phyloP scores from a whole-genome alignment of 2,329 filamentous ascomycete species.

The Claviceps spartinae region DNA sequence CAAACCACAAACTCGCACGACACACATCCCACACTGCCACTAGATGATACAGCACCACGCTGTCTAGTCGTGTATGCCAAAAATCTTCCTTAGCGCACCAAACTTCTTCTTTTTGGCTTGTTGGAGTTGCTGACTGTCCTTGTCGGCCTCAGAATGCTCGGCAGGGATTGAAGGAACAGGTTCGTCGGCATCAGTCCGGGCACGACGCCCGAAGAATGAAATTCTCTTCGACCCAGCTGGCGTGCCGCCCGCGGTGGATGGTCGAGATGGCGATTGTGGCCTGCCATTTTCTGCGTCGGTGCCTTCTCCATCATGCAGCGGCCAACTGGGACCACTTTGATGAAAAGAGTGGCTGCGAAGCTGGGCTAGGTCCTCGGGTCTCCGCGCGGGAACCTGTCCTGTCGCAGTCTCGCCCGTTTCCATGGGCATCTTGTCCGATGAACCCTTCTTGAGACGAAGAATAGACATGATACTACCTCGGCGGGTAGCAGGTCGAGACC shows the following conservation, averaged over 20 bases:
- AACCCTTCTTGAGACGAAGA: slow-evolving; percentile 48
- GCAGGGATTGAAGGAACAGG: slow-evolving; percentile 4
- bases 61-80: slow-evolving; percentile 35
- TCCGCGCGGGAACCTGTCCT: slow-evolving; percentile 47
- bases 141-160: neutral
- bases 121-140: neutral
- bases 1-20: neutral
- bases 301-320: slow-evolving; percentile 18
- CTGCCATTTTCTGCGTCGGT: slow-evolving; percentile 15
- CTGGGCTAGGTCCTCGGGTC: slow-evolving; percentile 35
- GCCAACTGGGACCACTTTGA: slow-evolving; percentile 20
- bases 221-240: slow-evolving; percentile 11
- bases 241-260: slow-evolving; percentile 21
- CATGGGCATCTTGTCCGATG: slow-evolving; percentile 38
- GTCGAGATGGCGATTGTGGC: slow-evolving; percentile 16
- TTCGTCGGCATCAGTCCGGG: slow-evolving; percentile 7
- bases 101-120: slow-evolving; percentile 52
- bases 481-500: slow-evolving; percentile 11
- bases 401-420: slow-evolving; percentile 43
- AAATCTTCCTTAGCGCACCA: slow-evolving; percentile 49
- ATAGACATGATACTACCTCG: slow-evolving; percentile 42
- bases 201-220: slow-evolving; percentile 18
- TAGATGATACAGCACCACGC: slow-evolving; percentile 6
- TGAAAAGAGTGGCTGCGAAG: slow-evolving; percentile 25
- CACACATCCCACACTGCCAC: neutral